Conservation (phyloP, 345 rosid genomes). For the Corymbia maculata region DNA sequence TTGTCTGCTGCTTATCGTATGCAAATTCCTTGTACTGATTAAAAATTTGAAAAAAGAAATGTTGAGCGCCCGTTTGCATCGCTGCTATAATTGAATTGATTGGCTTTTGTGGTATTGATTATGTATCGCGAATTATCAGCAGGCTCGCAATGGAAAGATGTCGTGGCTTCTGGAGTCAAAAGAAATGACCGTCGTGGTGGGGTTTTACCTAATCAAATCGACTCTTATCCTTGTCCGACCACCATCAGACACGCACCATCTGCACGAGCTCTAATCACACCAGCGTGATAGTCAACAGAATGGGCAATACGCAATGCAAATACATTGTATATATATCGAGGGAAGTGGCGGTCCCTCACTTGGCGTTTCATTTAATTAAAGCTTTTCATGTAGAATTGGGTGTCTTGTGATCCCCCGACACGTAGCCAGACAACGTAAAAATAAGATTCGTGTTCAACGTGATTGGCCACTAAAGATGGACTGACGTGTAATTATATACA, state of each 20-base stretch:
- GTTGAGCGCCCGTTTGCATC: background rate
- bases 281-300: background rate
- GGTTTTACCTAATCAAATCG: background rate
- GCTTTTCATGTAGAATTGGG: background rate
- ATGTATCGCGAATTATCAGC: background rate
- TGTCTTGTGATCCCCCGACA: background rate
- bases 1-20: background rate
- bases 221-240: background rate
- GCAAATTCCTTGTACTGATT: background rate
- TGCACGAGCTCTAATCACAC: background rate
- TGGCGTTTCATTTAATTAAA: background rate
- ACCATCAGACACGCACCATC: background rate
- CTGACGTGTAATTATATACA: background rate
- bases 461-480: background rate
- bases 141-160: background rate
- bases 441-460: background rate
- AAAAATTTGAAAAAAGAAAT: background rate
- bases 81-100: background rate
- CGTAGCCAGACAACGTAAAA: background rate
- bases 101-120: background rate
- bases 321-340: background rate
- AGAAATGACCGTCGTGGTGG: background rate
- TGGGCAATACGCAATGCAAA: background rate
- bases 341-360: background rate
- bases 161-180: background rate